Conservation (phyloP, 345 rosid genomes). For the Cochlearia excelsa region DNA sequence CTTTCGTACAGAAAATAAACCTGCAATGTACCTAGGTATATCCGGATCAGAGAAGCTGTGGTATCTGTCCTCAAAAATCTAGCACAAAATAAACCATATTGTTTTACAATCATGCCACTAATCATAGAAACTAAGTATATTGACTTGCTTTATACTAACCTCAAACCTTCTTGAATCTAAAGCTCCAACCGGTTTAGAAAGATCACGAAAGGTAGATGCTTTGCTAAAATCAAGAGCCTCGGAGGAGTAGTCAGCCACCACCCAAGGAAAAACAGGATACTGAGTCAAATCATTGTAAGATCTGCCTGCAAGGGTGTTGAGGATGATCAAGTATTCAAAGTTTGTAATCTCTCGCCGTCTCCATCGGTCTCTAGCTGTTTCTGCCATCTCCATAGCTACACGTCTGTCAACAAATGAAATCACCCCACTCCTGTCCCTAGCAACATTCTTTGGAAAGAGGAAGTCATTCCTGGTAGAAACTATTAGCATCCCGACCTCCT, state of each 20-base stretch:
- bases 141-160: slow-evolving; percentile 48
- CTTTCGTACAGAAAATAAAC: slow-evolving; percentile 19
- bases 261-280: slow-evolving; percentile 97
- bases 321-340: slow-evolving; percentile 91
- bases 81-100: slow-evolving; percentile 29
- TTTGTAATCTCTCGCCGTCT: slow-evolving; percentile 90
- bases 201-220: slow-evolving; percentile 92
- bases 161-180: slow-evolving; percentile 83
- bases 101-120: slow-evolving; percentile 17
- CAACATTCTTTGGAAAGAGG: slow-evolving; percentile 71
- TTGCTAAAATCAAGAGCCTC: slow-evolving; percentile 89
- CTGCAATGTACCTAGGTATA: slow-evolving; percentile 73
- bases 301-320: slow-evolving; percentile 93
- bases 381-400: slow-evolving; percentile 88
- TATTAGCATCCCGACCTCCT: slow-evolving; percentile 77
- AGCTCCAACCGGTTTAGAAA: slow-evolving; percentile 96
- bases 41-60: slow-evolving; percentile 93
- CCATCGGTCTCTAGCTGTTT: slow-evolving; percentile 92
- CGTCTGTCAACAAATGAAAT: slow-evolving; percentile 88
- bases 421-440: slow-evolving; percentile 73
- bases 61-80: slow-evolving; percentile 95
- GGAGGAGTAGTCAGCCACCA: slow-evolving; percentile 86
- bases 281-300: slow-evolving; percentile 95
- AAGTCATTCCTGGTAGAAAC: slow-evolving; percentile 85
- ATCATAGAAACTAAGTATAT: not conserved